Conservation (phyloP, 108 stramenopile species). For the Aureococcus anophagefferens region DNA sequence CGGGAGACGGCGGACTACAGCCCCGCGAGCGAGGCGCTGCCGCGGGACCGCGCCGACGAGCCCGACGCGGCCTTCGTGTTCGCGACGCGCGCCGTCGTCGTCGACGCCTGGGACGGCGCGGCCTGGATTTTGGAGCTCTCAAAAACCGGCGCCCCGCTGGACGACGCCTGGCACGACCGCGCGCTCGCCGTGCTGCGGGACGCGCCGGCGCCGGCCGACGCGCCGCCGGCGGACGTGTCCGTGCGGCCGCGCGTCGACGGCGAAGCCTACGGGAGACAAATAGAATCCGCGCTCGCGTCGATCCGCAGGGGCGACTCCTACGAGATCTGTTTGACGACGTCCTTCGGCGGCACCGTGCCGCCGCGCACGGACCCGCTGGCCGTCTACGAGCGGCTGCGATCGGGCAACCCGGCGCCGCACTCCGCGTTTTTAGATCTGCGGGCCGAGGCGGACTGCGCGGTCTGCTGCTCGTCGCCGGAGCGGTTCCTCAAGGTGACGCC, state of each 20-base stretch:
- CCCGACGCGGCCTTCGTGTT: conserved; percentile 27
- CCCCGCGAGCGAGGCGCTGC: no score
- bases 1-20: conserved; percentile 1
- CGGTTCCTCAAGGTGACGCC: conserved; percentile 68
- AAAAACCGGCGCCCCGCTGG: neutral
- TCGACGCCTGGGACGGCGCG: conserved; percentile 29
- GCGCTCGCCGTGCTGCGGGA: neutral
- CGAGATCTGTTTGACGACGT: conserved; percentile 83
- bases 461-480: conserved; percentile 90
- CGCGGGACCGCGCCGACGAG: no score
- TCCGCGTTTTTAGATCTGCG: conserved; percentile 61
- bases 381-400: conserved; percentile 61
- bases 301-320: conserved; percentile 78
- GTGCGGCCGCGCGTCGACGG: neutral
- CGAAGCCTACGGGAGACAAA: neutral
- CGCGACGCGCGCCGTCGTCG: conserved; percentile 24
- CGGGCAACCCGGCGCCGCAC: conserved; percentile 81
- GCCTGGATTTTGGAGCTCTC: conserved; percentile 14
- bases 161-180: neutral
- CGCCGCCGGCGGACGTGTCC: neutral
- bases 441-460: conserved; percentile 35
- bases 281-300: conserved; percentile 8
- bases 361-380: conserved; percentile 36
- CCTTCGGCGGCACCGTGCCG: conserved; percentile 36
- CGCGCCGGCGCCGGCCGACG: neutral